These are phyloP conservation scores for Phylloporus sp. DNA, from an alignment of 1,284 basidiomycete genomes.

Conservation along the genomic window DNA sequence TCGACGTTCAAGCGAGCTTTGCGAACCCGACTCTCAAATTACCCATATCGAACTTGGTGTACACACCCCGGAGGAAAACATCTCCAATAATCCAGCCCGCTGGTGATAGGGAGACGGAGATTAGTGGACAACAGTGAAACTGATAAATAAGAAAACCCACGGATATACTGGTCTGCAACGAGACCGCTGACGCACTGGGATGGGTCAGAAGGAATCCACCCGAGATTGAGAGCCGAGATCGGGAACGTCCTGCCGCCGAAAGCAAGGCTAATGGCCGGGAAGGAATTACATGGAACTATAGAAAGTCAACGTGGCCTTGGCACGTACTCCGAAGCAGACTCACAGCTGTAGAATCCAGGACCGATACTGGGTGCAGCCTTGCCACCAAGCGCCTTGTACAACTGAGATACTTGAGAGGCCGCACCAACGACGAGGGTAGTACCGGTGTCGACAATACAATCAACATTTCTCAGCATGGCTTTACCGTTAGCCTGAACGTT, in stretches of 20 bases:
- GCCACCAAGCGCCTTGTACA: slow-evolving; percentile 18
- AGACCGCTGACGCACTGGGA: slow-evolving; percentile 19
- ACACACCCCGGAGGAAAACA: slow-evolving; percentile 10
- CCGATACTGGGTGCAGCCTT: background rate
- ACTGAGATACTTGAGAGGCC: background rate
- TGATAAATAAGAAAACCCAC: slow-evolving; percentile 7
- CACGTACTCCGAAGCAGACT: background rate
- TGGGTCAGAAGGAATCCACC: slow-evolving; percentile 8
- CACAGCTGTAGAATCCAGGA: slow-evolving; percentile 15
- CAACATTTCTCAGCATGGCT: background rate
- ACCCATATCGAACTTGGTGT: slow-evolving; percentile 22
- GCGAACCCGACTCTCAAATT: slow-evolving; percentile 25
- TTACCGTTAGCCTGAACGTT: slow-evolving; percentile 26
- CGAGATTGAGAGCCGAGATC: slow-evolving; percentile 17
- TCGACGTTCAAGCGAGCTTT: slow-evolving; percentile 15
- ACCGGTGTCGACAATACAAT: slow-evolving; percentile 1
- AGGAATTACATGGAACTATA: slow-evolving; percentile 19
- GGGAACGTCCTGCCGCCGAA: slow-evolving; percentile 15
- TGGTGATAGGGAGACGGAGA: background rate
- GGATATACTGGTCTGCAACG: background rate
- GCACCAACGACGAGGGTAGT: slow-evolving; percentile 38
- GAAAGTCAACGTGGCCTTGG: background rate
- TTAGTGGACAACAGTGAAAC: background rate
- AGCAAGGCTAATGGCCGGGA: slow-evolving; percentile 16
- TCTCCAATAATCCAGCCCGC: slow-evolving; percentile 24